These are phyloP conservation scores for Cynanchum wilfordii DNA, from an alignment of 257 asterid genomes.

Conservation along the genomic window DNA sequence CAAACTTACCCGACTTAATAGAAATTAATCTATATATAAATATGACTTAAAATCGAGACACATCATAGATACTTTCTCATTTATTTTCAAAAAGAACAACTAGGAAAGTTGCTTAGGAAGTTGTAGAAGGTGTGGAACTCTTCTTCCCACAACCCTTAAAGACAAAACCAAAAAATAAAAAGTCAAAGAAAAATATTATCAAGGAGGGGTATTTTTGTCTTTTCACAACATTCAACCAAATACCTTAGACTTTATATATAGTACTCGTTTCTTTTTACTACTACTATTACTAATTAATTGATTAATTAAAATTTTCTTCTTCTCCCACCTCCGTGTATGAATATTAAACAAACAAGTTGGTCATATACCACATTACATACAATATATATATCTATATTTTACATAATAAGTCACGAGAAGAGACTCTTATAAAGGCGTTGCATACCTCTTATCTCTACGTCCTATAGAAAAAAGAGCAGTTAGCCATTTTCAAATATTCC, in stretches of 20 bases:
- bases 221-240: constrained; percentile 30
- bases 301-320: background rate
- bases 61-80: too few relatives aligned
- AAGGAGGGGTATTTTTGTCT: constrained; percentile 15
- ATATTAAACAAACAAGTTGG: constrained; percentile 1
- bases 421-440: constrained; percentile 37
- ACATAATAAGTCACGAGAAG: background rate
- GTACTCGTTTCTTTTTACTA: constrained; percentile 12
- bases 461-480: constrained; percentile 28
- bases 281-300: background rate
- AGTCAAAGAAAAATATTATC: constrained; percentile 30
- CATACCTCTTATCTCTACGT: constrained; percentile 28
- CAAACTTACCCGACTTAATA: too few relatives aligned
- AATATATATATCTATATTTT: background rate
- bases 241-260: constrained; percentile 9
- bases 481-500: constrained; percentile 26
- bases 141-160: constrained; percentile 4
- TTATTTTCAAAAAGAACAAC: too few relatives aligned
- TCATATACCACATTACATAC: background rate
- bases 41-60: too few relatives aligned
- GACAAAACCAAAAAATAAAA: background rate
- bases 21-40: too few relatives aligned
- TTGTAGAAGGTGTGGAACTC: constrained; percentile 17
- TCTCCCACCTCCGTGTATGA: background rate
- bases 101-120: too few relatives aligned